Evolutionary conservation across 139 green algal genomes (phyloP).

Genomic region (Auxenochlorella pyrenoidosa): DNA sequence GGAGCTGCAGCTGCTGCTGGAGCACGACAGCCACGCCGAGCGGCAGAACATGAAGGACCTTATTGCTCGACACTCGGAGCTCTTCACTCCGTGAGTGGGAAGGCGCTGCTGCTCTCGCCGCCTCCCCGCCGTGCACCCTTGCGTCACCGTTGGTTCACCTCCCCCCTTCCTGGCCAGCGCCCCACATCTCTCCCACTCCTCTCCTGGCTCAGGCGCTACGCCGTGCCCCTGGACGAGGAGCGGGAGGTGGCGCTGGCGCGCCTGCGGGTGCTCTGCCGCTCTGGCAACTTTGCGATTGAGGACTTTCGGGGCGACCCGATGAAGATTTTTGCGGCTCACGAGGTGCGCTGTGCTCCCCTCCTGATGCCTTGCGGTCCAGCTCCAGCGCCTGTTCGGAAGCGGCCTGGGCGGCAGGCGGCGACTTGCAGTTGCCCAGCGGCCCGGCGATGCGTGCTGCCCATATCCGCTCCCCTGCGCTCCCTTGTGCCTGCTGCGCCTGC

Average conservation of each 20-base stretch:
- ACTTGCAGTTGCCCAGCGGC: too few species aligned
- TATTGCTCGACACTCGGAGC: constrained; percentile 56
- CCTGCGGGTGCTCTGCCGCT: constrained; percentile 77
- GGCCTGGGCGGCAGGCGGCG: too few species aligned
- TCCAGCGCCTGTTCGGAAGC: too few species aligned
- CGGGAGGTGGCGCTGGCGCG: constrained; percentile 84
- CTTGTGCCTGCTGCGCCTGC: not conserved
- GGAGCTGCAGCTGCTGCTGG: constrained; percentile 74
- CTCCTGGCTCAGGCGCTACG: constrained; percentile 46
- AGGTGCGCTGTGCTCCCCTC: too few species aligned
- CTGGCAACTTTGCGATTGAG: constrained; percentile 76
- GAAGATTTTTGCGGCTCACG: constrained; percentile 92
- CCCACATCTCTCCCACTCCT: too few species aligned
- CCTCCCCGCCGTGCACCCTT: too few species aligned
- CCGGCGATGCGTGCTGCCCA: too few species aligned
- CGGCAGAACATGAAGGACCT: constrained; percentile 81
- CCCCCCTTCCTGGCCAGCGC: not conserved
- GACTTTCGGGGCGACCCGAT: constrained; percentile 83
- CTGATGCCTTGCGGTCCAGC: too few species aligned
- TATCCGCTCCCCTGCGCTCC: not conserved
- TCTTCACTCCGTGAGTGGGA: constrained; percentile 70
- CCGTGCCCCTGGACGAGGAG: constrained; percentile 84
- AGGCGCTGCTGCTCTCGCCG: not conserved
- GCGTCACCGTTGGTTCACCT: not conserved
- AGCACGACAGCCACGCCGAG: constrained; percentile 85